Percentiles rank a stretch among this genome's conserved stretches.
Conservation (phyloP, 805 yeast genomes). For the Vanderwaltozyma polyspora region DNA sequence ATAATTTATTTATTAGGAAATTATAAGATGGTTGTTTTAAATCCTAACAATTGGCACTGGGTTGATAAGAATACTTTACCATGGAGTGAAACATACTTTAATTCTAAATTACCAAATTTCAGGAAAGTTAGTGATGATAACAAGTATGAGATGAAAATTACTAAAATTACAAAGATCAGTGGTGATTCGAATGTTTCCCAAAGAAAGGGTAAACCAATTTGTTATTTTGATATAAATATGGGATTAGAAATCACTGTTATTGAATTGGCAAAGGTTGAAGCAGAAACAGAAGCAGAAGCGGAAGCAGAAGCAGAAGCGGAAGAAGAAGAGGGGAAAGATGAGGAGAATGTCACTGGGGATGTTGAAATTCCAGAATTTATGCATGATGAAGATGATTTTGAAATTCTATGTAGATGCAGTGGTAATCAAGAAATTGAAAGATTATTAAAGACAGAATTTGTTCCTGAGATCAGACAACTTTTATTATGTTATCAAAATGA, state of each 20-base stretch:
- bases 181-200: conserved; percentile 82
- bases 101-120: conserved; percentile 26
- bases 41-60: conserved; percentile 75
- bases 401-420: no score
- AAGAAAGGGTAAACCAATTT: conserved; percentile 69
- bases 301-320: conserved; percentile 3
- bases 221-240: conserved; percentile 58
- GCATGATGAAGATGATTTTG: conserved; percentile 67
- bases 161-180: conserved; percentile 33
- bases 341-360: conserved; percentile 33
- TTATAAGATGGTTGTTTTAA: conserved; percentile 55
- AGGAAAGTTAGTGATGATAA: conserved; percentile 12
- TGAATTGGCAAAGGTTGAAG: conserved; percentile 1
- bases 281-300: no score
- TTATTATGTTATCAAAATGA: conserved; percentile 53
- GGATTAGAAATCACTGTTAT: conserved; percentile 35
- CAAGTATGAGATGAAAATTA: conserved; percentile 18
- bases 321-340: conserved; percentile 22
- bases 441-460: conserved; percentile 34
- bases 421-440: conserved; percentile 28
- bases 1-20: no score
- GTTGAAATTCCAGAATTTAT: conserved; percentile 54
- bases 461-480: conserved; percentile 40
- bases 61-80: conserved; percentile 57
- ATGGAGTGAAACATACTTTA: conserved; percentile 47